A percentile compares a stretch with the other conserved stretches of the same genome.
phyloP scores from a whole-genome alignment of 768 basidiomycete genomes.

The Auriscalpium vulgare region DNA sequence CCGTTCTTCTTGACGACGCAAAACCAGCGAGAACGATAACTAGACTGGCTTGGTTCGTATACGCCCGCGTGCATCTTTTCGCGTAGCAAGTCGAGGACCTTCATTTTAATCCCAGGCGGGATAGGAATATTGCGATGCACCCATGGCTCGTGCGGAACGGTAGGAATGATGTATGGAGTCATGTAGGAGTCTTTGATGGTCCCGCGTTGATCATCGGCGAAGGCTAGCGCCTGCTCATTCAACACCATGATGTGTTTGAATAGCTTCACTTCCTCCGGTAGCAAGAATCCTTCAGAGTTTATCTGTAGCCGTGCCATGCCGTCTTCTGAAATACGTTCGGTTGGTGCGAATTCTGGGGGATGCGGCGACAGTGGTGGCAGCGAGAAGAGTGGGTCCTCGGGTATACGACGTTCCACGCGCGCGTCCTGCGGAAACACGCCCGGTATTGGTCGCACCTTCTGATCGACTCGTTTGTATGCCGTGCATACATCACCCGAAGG shows the following conservation, averaged over 20 bases:
- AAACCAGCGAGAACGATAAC: constrained; percentile 34
- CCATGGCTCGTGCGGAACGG: neutral
- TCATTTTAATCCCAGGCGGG: neutral
- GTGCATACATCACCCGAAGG: neutral
- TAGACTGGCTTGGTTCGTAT: constrained; percentile 31
- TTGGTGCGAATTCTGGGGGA: neutral
- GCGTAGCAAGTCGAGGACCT: neutral
- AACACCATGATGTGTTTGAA: neutral
- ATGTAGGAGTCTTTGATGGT: neutral
- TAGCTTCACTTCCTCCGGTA: neutral
- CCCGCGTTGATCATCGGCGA: neutral
- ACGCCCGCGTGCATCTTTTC: neutral
- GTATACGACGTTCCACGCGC: neutral
- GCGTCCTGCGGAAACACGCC: neutral
- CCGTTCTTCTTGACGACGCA: constrained; percentile 26
- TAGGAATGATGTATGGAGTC: neutral
- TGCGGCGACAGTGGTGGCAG: neutral
- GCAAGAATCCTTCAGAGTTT: neutral
- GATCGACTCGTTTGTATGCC: neutral
- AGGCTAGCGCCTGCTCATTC: neutral
- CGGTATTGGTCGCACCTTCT: neutral
- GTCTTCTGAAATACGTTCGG: neutral
- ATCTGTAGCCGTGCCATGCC: neutral
- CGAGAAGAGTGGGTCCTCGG: neutral
- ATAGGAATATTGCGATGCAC: neutral